Base-by-base conservation (phyloP, 2,329 filamentous ascomycete species). In the Fusarium decemcellulare region DNA sequence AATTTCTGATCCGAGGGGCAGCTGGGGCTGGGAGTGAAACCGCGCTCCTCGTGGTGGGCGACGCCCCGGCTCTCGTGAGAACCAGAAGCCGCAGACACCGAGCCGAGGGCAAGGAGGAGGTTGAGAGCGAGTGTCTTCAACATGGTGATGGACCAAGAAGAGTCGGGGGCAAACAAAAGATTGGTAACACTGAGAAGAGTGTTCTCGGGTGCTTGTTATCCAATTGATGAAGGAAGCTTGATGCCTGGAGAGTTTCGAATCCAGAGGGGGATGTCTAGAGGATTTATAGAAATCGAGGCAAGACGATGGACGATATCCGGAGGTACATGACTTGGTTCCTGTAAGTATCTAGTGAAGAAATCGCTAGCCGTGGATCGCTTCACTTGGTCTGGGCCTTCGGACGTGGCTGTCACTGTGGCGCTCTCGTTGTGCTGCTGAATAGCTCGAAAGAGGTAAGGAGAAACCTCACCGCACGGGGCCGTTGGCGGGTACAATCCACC, bases 201-300 rank as follows among this genome's bases (percentile, higher is more conserved):
- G 30, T 51, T 51, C n/a, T 27, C 47, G 23, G 47, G 47, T 37
- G 18, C 34, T 18, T 50, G 46, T 23, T 50, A 50, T 32, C 30
- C 47, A 51, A 51, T 51, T 30, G 34, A 36, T 51, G 47, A 51
- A 51, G 34, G 47, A 51, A 51, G 47, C 47, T 51, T 51, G 47
- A 36, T 51, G 47, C 47, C 47, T 51, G 47, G 36, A 36, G 47
- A 51, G 30, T 51, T 34, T 34, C 36, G 47, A 51, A 32, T 23
- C 36, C 30, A 51, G 47, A 12, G 32, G 14, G 47, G 32, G 34
- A 18, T 14, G 36, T 14, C 30, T 15, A 32, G 18, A 18, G 15
- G 34, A 23, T 32, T 51, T 51, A 51, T 51, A 51, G 30, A 51
- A 37, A 18, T 23, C 15, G 32, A 34, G 32, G 11, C 32, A 34